Conservation (phyloP, 202 grass and related monocot species). For the Panicum hallii region DNA sequence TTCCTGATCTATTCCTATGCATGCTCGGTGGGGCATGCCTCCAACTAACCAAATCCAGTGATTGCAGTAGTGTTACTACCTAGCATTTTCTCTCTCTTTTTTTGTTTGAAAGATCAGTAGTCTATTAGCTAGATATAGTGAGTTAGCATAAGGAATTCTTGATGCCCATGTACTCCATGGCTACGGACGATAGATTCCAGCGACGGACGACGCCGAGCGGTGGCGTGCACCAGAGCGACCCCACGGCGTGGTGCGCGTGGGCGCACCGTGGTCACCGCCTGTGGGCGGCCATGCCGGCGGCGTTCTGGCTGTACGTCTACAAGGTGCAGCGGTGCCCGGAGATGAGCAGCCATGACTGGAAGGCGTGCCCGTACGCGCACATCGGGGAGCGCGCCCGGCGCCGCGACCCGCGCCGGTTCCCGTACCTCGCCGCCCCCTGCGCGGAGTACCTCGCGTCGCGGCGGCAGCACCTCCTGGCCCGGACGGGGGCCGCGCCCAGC, state of each 20-base stretch:
- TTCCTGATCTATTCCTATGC: not conserved
- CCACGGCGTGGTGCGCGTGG: not conserved
- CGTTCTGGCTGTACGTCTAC: conserved; percentile 67
- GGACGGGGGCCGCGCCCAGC: not conserved
- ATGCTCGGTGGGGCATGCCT: no score
- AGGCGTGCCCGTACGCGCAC: conserved; percentile 58
- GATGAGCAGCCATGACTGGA: conserved; percentile 59
- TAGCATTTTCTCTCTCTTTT: no score
- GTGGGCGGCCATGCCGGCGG: conserved; percentile 45
- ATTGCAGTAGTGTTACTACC: not conserved
- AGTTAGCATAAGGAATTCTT: not conserved
- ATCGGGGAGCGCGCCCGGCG: not conserved
- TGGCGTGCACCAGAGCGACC: not conserved
- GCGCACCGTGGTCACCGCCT: conserved; percentile 38
- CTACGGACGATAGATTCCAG: not conserved
- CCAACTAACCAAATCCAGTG: no score
- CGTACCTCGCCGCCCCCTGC: conserved; percentile 52
- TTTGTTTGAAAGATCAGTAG: not conserved
- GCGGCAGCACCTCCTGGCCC: no score
- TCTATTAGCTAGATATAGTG: not conserved
- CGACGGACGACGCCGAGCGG: not conserved
- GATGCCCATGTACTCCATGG: not conserved
- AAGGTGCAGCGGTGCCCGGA: conserved; percentile 61
- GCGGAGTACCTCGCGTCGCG: not conserved
- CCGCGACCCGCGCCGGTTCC: no score